These are phyloP conservation scores for Straminergon stramineum DNA, from an alignment of 225 moss, liverwort and hornwort genomes.

Conservation along the genomic window DNA sequence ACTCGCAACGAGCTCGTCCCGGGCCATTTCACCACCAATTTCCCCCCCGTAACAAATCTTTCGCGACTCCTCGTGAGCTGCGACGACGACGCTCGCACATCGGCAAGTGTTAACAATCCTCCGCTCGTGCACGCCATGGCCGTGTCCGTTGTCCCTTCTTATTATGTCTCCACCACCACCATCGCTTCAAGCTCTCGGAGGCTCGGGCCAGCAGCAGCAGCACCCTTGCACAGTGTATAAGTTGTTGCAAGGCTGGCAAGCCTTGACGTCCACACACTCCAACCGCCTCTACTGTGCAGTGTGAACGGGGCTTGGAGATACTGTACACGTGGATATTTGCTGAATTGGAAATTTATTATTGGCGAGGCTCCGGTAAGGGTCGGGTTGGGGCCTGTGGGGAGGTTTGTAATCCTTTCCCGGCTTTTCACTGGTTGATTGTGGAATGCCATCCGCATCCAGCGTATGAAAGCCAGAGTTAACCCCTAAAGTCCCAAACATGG, in stretches of 20 bases:
- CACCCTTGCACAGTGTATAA: not conserved
- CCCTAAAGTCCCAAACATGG: no score
- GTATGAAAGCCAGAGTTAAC: not conserved
- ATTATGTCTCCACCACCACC: not conserved
- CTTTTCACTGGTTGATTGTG: not conserved
- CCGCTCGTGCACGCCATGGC: constrained; percentile 57
- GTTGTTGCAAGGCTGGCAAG: not conserved
- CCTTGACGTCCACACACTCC: constrained; percentile 31
- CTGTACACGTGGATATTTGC: not conserved
- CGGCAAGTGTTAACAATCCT: constrained; percentile 10
- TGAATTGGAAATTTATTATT: not conserved
- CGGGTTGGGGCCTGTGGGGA: not conserved
- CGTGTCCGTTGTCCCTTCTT: not conserved
- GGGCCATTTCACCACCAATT: constrained; percentile 26
- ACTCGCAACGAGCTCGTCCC: not conserved
- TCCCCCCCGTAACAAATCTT: constrained; percentile 2
- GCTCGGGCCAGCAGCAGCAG: not conserved
- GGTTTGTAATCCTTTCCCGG: not conserved
- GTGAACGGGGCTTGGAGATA: not conserved
- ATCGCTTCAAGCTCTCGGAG: not conserved
- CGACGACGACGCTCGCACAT: constrained; percentile 1
- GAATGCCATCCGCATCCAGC: not conserved
- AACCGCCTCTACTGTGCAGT: not conserved
- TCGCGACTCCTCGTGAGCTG: constrained; percentile 5
- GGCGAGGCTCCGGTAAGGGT: not conserved